Evolutionary conservation across 805 yeast species (phyloP), one percentile per base, ranked within the genome.

Genomic region (Candida easanensis): DNA sequence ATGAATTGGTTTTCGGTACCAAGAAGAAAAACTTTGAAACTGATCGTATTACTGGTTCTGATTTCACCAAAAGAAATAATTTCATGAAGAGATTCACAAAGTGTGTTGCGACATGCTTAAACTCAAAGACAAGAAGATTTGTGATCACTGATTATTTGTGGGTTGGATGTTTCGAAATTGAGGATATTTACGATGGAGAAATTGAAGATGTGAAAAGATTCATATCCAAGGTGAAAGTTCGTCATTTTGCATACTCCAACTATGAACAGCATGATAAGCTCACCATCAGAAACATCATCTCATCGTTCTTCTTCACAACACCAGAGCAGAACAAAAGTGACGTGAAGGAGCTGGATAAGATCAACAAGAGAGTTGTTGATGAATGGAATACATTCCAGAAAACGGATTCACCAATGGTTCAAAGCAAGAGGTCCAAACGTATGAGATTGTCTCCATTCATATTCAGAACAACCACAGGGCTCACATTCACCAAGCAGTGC

Each of bases 101-200:
- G 31, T 56, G 60, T 50, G 57, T 57, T 5, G 34, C 59, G 5
- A 58, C 54, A 11, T 58, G 62, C 37, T 38, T 58, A 20, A 58
- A 56, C 36, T 54, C 61, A 1, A 48, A 51, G 26, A 57, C 57
- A 1, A 50, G 45, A 22, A 49, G 53, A 33, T 58, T 58, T 36
- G 42, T 58, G 14, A 54, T 58, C 13, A 44, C 52, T 1, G 62
- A 58, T 33, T 58, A 58, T 35, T 51, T 54, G 20, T 58, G 61
- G 61, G 41, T 50, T 35, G 60, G 53, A 1, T 36, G 51, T n/a
- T 58, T 58, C 37, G 53, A 56, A 33, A 58, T 58, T 25, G 52
- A 51, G 21, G 57, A 57, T 27, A 45, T 57, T 9, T 17, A 28
- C 11, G 61, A 57, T 39, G 57, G 60, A 17, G 59, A 56, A 28